A percentile compares a stretch with the other conserved stretches of the same genome.
Evolutionary conservation across 129 eudicot species (phyloP).

Genomic region (carrot (Daucus carota)): DNA sequence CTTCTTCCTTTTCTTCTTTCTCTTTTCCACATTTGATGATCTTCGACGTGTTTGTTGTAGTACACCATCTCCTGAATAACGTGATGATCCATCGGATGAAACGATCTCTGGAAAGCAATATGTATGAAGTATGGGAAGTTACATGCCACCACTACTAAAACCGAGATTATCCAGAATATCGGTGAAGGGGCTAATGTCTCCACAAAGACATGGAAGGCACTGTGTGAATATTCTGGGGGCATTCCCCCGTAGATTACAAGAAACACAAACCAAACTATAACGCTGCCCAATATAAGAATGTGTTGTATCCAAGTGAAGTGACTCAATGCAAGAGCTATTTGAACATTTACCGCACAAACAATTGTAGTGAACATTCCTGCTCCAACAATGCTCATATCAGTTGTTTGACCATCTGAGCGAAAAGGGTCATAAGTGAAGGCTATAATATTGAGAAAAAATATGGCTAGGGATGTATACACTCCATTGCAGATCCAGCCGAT

Average conservation of each 20-base stretch:
- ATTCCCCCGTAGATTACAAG: constrained; percentile 32
- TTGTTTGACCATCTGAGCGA: constrained; percentile 38
- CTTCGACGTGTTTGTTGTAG: constrained; percentile 32
- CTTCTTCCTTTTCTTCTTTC: constrained; percentile 43
- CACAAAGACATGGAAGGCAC: constrained; percentile 28
- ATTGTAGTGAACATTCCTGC: constrained; percentile 58
- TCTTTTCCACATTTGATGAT: constrained; percentile 45
- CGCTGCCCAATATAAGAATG: constrained; percentile 63
- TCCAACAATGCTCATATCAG: constrained; percentile 48
- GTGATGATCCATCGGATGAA: constrained; percentile 61
- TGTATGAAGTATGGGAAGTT: constrained; percentile 44
- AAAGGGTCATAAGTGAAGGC: constrained; percentile 32
- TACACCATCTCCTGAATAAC: constrained; percentile 54
- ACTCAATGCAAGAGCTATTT: constrained; percentile 42
- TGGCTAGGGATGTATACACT: constrained; percentile 32
- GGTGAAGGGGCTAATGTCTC: constrained; percentile 51
- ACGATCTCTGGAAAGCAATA: constrained; percentile 38
- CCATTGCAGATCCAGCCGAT: constrained; percentile 69
- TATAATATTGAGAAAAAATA: constrained; percentile 33
- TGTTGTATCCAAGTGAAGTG: constrained; percentile 56
- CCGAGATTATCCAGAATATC: constrained; percentile 34
- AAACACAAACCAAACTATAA: constrained; percentile 46
- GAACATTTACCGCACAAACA: constrained; percentile 60
- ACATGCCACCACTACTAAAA: constrained; percentile 38
- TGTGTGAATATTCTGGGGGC: constrained; percentile 32